These are phyloP conservation scores for Galerina marginata DNA, from an alignment of 768 basidiomycete species.

Conservation along the genomic window DNA sequence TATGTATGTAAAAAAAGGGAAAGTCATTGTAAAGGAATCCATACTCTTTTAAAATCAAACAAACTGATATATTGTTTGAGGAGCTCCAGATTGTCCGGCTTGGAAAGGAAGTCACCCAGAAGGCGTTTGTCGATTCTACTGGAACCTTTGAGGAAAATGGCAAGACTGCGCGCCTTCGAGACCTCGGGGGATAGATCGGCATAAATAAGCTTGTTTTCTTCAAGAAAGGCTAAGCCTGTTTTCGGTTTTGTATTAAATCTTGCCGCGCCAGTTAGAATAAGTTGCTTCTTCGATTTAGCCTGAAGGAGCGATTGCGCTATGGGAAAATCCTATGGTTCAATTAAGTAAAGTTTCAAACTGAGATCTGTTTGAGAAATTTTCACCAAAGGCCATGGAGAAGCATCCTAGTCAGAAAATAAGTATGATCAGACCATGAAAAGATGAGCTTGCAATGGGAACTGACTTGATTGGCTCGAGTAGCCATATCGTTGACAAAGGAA, in stretches of 20 bases:
- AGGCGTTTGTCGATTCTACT: slow-evolving; percentile 90
- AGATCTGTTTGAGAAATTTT: slow-evolving; percentile 8
- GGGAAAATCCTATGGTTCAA: slow-evolving; percentile 52
- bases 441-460: slow-evolving; percentile 25
- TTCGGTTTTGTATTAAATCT: slow-evolving; percentile 96
- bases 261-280: slow-evolving; percentile 81
- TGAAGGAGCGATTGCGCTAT: slow-evolving; percentile 61
- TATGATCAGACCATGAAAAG: slow-evolving; percentile 14
- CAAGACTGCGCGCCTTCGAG: slow-evolving; percentile 71
- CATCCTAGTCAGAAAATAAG: slow-evolving; percentile 36
- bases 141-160: slow-evolving; percentile 84
- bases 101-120: slow-evolving; percentile 91
- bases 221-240: slow-evolving; percentile 85
- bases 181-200: slow-evolving; percentile 60
- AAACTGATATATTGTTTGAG: slow-evolving; percentile 86
- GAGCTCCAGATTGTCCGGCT: slow-evolving; percentile 84
- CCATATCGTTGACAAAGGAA: slow-evolving; percentile 88
- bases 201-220: slow-evolving; percentile 91
- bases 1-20: slow-evolving; percentile 7
- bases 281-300: slow-evolving; percentile 84
- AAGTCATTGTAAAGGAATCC: slow-evolving; percentile 25
- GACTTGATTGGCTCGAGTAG: slow-evolving; percentile 59
- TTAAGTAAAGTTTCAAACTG: not conserved
- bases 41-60: slow-evolving; percentile 89
- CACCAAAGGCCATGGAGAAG: slow-evolving; percentile 65